These are phyloP conservation scores for Lactarius sanguifluus DNA, from an alignment of 768 basidiomycete genomes.

Conservation along the genomic window DNA sequence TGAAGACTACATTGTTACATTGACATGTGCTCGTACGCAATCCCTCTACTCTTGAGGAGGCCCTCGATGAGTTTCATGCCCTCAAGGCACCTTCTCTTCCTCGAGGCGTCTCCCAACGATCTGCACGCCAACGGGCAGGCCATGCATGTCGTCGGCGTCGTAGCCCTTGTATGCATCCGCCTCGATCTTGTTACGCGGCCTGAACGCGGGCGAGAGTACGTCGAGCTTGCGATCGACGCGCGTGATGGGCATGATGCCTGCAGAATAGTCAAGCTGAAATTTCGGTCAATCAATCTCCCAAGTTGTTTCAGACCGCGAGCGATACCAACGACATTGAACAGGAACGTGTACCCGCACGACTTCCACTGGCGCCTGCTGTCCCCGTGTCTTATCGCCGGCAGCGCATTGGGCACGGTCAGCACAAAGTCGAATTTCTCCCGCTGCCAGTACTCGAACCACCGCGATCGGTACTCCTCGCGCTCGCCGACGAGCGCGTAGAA, in stretches of 20 bases:
- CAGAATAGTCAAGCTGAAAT: slow-evolving; percentile 50
- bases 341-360: slow-evolving; percentile 56
- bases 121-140: slow-evolving; percentile 67
- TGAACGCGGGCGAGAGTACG: slow-evolving; percentile 38
- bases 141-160: slow-evolving; percentile 61
- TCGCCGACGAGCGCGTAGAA: slow-evolving; percentile 49
- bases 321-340: slow-evolving; percentile 61
- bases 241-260: slow-evolving; percentile 61
- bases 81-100: slow-evolving; percentile 71
- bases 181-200: slow-evolving; percentile 45
- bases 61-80: slow-evolving; percentile 61
- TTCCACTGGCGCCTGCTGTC: slow-evolving; percentile 54
- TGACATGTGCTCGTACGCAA: slow-evolving; percentile 6
- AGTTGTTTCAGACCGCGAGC: neutral
- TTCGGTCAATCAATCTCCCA: slow-evolving; percentile 6
- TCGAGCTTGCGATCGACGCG: slow-evolving; percentile 49
- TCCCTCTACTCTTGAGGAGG: slow-evolving; percentile 15
- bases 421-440: slow-evolving; percentile 59
- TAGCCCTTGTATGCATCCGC: slow-evolving; percentile 52
- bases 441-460: slow-evolving; percentile 43
- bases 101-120: slow-evolving; percentile 60
- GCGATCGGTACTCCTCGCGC: slow-evolving; percentile 44
- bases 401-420: slow-evolving; percentile 58
- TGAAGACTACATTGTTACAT: neutral
- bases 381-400: slow-evolving; percentile 59